A percentile compares a stretch with the other conserved stretches of the same genome.
Evolutionary conservation across 208 protist species (phyloP).

Genomic region (Herpetomonas tarakana): DNA sequence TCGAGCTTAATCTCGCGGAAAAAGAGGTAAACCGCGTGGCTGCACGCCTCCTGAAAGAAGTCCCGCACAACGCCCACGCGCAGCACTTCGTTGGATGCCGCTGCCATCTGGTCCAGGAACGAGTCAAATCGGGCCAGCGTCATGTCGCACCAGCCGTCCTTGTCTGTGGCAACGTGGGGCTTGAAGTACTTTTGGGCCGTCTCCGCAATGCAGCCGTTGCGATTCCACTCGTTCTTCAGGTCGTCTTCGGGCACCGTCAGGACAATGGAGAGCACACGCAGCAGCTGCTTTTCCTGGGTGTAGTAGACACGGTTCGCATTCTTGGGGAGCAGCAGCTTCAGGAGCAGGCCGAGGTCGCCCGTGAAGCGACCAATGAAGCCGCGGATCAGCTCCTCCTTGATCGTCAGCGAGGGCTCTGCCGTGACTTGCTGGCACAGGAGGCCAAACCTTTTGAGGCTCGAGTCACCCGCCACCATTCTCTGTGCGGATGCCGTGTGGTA

Average conservation of each 20-base stretch:
- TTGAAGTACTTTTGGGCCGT: conserved; percentile 39
- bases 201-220: conserved; percentile 62
- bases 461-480: neutral
- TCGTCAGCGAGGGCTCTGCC: conserved; percentile 41
- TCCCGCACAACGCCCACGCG: conserved; percentile 21
- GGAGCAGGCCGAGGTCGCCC: conserved; percentile 55
- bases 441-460: conserved; percentile 35
- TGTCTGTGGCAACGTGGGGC: conserved; percentile 15
- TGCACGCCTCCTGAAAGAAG: conserved; percentile 26
- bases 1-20: conserved; percentile 45
- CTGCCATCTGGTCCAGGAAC: conserved; percentile 28
- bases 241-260: conserved; percentile 29
- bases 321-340: conserved; percentile 68
- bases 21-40: conserved; percentile 28
- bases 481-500: no score
- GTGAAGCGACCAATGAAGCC: conserved; percentile 41
- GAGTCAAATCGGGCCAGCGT: conserved; percentile 20
- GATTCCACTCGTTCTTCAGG: conserved; percentile 44
- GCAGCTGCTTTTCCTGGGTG: conserved; percentile 75
- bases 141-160: conserved; percentile 33
- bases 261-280: conserved; percentile 44
- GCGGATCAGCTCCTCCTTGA: conserved; percentile 63
- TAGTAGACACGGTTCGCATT: conserved; percentile 66
- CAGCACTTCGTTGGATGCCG: conserved; percentile 16
- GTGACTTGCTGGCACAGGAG: conserved; percentile 49